Base-by-base conservation (phyloP, 2,329 filamentous ascomycete species). In the Pseudogymnoascus sp. region DNA sequence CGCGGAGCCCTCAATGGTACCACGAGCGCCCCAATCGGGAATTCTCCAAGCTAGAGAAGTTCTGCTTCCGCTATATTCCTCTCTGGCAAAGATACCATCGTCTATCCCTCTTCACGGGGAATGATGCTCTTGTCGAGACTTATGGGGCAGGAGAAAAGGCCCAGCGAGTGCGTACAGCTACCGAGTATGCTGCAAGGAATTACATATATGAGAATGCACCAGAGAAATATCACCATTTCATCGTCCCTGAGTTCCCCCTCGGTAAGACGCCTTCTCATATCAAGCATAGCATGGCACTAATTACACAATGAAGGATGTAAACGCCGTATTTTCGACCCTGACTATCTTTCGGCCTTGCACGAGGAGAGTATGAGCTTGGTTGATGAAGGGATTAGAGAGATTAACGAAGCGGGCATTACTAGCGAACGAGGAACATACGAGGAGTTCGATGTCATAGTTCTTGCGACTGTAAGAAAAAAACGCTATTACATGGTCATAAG, bases 1-100 rank as follows among this genome's bases (percentile, higher is more conserved):
- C 64, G 31, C 37, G 72, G 16, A 69, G 66, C 36, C 62, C 68
- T 0, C 73, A 75, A 62, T 75, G 73, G 73, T 73, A 73, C 63
- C 70, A 74, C 61, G 73, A 71, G 63, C 65, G 73, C 7, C 73
- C 71, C n/a, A 75, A 75, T 63, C 68, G 66, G 2, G 14, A 64
- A 14, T 74, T 72, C 63, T 70, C 69, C 1, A 49, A 49, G 2
- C 65, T 72, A 34, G 69, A 74, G 60, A 75, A 71, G 42, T 72
- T 66, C 62, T 66, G 65, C 25, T 72, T 74, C 64, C 64, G 65
- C n/a, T 65, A 67, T 42, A 63, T 72, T 42, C 68, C 69, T 3
- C 62, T 70, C 14, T 70, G 65, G 66, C 62, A 69, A 61, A 61
- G 66, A 40, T 64, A 64, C 31, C 59, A 66, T 38, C 65, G 70